A percentile compares a stretch with the other conserved stretches of the same genome.
Conservation (phyloP, 2,329 filamentous ascomycete species). For the Bretziella fagacearum region DNA sequence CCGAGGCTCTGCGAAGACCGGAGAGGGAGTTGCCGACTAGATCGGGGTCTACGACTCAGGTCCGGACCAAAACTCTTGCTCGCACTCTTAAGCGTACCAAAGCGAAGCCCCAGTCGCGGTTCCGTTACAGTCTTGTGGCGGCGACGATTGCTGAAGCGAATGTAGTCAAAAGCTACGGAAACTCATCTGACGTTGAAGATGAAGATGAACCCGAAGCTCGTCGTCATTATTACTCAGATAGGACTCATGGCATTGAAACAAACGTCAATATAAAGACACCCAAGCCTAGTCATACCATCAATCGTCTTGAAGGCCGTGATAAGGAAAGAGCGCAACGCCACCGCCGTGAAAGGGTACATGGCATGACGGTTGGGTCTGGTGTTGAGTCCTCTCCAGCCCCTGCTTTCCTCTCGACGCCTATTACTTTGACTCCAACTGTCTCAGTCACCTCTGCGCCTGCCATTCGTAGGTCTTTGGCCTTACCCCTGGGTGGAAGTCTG, state of each 20-base stretch:
- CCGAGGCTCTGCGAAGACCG: background rate
- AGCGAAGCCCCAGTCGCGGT: background rate
- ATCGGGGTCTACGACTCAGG: slow-evolving; percentile 5
- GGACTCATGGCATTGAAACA: background rate
- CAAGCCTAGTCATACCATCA: background rate
- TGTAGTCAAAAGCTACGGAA: background rate
- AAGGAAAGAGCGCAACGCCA: background rate
- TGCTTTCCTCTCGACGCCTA: background rate
- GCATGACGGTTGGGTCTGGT: background rate
- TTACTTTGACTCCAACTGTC: background rate
- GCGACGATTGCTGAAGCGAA: background rate
- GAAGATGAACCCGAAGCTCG: background rate
- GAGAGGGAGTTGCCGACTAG: background rate
- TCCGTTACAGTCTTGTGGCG: background rate
- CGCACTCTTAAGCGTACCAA: background rate
- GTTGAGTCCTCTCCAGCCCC: background rate
- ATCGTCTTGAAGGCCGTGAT: background rate
- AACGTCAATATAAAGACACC: background rate
- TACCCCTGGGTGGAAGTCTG: slow-evolving; percentile 1
- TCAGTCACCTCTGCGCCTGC: background rate
- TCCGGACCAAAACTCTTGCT: slow-evolving; percentile 1
- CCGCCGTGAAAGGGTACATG: background rate
- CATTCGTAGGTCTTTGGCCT: background rate
- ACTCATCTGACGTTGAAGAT: background rate
- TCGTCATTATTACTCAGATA: background rate